Evolutionary conservation across 305 asterid genomes (phyloP).

Genomic region (Solanum aculeatissimum): DNA sequence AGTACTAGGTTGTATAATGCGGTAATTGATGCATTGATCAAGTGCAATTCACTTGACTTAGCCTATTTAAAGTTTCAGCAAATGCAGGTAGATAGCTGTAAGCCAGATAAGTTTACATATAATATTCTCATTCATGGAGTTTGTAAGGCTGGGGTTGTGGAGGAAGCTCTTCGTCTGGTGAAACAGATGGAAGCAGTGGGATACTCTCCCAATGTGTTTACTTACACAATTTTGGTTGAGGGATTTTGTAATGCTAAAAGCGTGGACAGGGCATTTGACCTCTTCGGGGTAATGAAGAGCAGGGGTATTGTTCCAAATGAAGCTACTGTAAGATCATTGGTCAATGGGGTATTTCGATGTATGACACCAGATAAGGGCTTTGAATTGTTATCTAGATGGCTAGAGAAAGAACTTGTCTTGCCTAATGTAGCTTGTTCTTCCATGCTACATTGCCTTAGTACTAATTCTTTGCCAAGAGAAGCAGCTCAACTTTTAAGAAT

Average conservation of each 20-base stretch:
- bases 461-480: slow-evolving; percentile 34
- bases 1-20: slow-evolving; percentile 87
- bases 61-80: slow-evolving; percentile 96
- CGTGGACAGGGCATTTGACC: slow-evolving; percentile 51
- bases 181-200: slow-evolving; percentile 83
- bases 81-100: slow-evolving; percentile 79
- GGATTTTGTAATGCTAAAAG: slow-evolving; percentile 69
- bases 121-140: slow-evolving; percentile 89
- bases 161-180: slow-evolving; percentile 80
- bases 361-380: slow-evolving; percentile 40
- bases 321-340: slow-evolving; percentile 75
- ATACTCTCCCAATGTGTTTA: slow-evolving; percentile 62
- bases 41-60: slow-evolving; percentile 80
- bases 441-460: slow-evolving; percentile 44
- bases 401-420: slow-evolving; percentile 36
- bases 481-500: slow-evolving; percentile 39
- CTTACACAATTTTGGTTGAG: slow-evolving; percentile 76
- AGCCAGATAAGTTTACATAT: slow-evolving; percentile 76
- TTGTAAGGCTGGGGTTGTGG: slow-evolving; percentile 79
- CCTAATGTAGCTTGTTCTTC: slow-evolving; percentile 61
- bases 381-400: slow-evolving; percentile 44
- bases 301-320: slow-evolving; percentile 59
- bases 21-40: slow-evolving; percentile 72
- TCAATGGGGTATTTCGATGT: slow-evolving; percentile 66
- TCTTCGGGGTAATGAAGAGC: slow-evolving; percentile 56